Percentiles rank a stretch among this genome's conserved stretches.
Conservation (phyloP, 257 asterid species). For the Solanum paucissectum region DNA sequence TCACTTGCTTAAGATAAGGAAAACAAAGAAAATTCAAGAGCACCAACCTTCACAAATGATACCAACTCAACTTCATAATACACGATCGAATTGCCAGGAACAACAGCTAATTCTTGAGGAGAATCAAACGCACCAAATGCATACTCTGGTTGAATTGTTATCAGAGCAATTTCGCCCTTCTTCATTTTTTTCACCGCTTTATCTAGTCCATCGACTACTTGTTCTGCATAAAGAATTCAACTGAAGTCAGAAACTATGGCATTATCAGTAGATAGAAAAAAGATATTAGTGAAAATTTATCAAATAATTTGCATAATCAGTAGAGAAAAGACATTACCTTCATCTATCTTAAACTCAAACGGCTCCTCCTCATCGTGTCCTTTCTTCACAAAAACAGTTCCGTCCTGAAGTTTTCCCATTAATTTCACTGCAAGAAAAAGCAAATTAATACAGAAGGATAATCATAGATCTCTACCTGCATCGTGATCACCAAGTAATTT, state of each 20-base stretch:
- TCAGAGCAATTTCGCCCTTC: conserved; percentile 38
- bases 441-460: background rate
- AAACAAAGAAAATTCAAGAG: background rate
- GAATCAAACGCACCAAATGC: conserved; percentile 42
- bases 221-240: conserved; percentile 14
- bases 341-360: conserved; percentile 41
- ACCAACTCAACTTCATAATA: conserved; percentile 46
- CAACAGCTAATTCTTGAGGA: conserved; percentile 36
- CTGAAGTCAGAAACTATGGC: background rate
- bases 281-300: background rate
- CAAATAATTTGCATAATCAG: background rate
- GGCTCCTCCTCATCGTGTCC: conserved; percentile 27
- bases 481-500: background rate
- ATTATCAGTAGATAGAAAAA: background rate
- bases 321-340: conserved; percentile 15
- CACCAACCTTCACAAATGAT: conserved; percentile 43
- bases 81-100: conserved; percentile 36
- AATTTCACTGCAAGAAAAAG: conserved; percentile 26
- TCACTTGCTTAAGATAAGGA: background rate
- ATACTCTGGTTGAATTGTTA: conserved; percentile 37
- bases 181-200: conserved; percentile 45
- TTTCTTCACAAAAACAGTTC: conserved; percentile 34
- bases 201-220: conserved; percentile 52
- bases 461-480: background rate
- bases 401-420: conserved; percentile 38